Evolutionary conservation across 148 eudicot species (phyloP).

Genomic region (Rhododendron molle): DNA sequence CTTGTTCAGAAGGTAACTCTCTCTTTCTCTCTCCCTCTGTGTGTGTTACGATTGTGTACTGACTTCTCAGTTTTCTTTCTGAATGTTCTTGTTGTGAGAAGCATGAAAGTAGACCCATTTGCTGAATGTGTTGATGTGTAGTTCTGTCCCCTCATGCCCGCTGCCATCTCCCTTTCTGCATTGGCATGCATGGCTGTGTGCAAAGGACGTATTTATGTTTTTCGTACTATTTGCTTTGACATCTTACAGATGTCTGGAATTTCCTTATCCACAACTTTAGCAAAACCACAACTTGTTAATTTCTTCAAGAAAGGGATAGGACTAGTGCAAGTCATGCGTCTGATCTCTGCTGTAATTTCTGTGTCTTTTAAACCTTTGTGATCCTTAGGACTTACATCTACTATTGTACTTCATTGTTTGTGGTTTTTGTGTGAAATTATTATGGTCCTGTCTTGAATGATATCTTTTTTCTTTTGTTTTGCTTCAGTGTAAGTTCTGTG

Average conservation of each 20-base stretch:
- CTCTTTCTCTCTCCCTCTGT: neutral
- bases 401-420: neutral
- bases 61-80: neutral
- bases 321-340: neutral
- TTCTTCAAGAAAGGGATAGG: neutral
- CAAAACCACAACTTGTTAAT: neutral
- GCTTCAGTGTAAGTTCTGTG: slow-evolving; percentile 86
- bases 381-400: neutral
- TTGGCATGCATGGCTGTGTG: neutral
- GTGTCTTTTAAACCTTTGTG: neutral
- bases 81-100: neutral
- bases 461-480: slow-evolving; percentile 20
- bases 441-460: neutral
- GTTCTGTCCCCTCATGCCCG: neutral
- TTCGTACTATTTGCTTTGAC: neutral
- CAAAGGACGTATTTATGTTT: neutral
- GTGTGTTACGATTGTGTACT: neutral
- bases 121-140: neutral
- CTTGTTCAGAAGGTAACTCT: slow-evolving; percentile 72
- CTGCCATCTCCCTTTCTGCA: neutral
- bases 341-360: neutral
- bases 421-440: neutral
- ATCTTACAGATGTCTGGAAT: neutral
- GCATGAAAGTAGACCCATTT: neutral
- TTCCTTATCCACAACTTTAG: neutral